Evolutionary conservation across 176 grass and related monocot species (phyloP).

Genomic region (Oryza coarctata): DNA sequence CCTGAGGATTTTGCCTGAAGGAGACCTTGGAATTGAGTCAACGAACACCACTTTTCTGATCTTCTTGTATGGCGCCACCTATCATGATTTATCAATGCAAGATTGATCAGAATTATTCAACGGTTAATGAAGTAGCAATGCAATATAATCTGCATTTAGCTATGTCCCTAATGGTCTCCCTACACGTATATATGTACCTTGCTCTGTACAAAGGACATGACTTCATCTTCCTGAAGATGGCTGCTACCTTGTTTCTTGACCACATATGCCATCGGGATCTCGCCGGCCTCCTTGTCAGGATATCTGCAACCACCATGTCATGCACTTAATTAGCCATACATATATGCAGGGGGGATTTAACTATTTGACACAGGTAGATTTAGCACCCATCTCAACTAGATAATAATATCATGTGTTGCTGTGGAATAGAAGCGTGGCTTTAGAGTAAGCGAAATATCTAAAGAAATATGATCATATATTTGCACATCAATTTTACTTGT

Average conservation of each 20-base stretch:
- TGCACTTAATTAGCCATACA: too few species aligned
- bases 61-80: conserved; percentile 59
- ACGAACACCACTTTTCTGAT: conserved; percentile 57
- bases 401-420: too few species aligned
- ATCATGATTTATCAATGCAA: not conserved
- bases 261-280: conserved; percentile 58
- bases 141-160: too few species aligned
- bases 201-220: conserved; percentile 43
- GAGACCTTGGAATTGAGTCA: conserved; percentile 49
- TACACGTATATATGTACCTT: not conserved
- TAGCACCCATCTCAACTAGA: too few species aligned
- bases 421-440: too few species aligned
- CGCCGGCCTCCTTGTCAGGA: conserved; percentile 54
- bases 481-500: too few species aligned
- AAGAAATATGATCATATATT: too few species aligned
- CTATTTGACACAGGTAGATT: too few species aligned
- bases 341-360: too few species aligned
- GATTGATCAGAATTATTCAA: not conserved
- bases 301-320: conserved; percentile 10
- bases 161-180: too few species aligned
- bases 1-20: conserved; percentile 64
- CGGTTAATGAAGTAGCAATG: too few species aligned
- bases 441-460: too few species aligned
- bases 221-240: conserved; percentile 32
- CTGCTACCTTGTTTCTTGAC: conserved; percentile 42